Base-by-base conservation (phyloP, 768 basidiomycete species). In the Tylopilus rubrobrunneus region DNA sequence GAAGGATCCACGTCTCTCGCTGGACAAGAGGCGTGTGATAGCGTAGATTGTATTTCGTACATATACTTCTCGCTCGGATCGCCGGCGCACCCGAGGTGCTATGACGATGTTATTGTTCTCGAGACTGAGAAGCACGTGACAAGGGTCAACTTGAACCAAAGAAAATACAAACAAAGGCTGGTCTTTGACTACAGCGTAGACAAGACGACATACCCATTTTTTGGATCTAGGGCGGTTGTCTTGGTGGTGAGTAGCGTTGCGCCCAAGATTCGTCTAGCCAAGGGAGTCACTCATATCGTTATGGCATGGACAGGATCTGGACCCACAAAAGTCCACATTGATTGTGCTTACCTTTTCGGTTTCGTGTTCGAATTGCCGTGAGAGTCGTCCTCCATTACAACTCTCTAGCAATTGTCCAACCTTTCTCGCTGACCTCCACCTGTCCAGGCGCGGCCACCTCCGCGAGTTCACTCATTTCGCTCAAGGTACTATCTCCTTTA, bases 401-500 rank as follows among this genome's bases (percentile, higher is more conserved):
- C 33, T 42, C 34, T 33, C 51, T 23, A n/a, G 36, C 21, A 47
- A 43, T 10, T 11, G 28, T 7, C 10, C 36, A 39, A 45, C 46
- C 39, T 48, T 47, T 49, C 48, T 42, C 27, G 43, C 48, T 56
- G 49, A 60, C 60, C 15, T 55, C 50, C 53, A 59, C 54, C 37
- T 48, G 54, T 49, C 65, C 71, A 83, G 82, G 83, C 75, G 76
- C 82, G 84, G 84, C 84, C 81, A 82, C 83, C 82, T 85, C 82
- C 83, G 82, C 76, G 62, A 67, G 69, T 68, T 79, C 82, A 70
- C 65, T 86, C 84, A 58, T 83, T 85, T 73, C 71, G 62, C 68
- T 60, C 72, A 74, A 81, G 79, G 84, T 84, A 57, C 56, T 75
- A 68, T 52, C 49, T 59, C 45, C 7, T 10, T 31, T 7, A 7